Evolutionary conservation across 208 protist species (phyloP), one percentile per base, ranked within the genome.

Genomic region (Acanthamoeba castellanii): DNA sequence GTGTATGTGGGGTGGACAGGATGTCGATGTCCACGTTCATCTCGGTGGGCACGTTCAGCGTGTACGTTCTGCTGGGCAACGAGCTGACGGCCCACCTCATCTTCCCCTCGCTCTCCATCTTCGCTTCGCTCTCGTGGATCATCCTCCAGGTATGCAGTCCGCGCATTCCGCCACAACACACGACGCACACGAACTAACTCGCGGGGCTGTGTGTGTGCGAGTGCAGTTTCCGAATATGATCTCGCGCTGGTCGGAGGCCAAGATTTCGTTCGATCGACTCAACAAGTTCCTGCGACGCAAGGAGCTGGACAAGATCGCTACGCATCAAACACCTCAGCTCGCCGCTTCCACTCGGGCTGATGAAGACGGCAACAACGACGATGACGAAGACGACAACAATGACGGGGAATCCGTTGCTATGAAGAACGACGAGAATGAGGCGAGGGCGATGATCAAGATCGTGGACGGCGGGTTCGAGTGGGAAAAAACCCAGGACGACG

Each of bases 181-280:
- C 3, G 0, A 1, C 18, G 0, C 16, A 55, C 50, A 57, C 52
- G 18, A 57, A 57, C 18, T 57, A 20, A 57, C 13, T 47, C 42
- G 42, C 42, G 42, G 42, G 42, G 37, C 37, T 47, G 42, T 8
- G 42, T 47, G 52, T 57, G 52, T 57, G 1, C 0, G 52, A 20
- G 52, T 37, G 32, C 66, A 74, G 66, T 76, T 96, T 37, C 95
- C 95, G 20, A 85, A 37, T 22, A 89, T 96, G 6, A 95, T 96
- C 34, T 90, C 52, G 18, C 70, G 47, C 45, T 59, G 94, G 8
- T 92, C 95, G 55, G 95, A 96, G 61, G 94, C 94, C 37, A 70
- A n/a, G 8, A 93, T 96, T 16, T 96, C 94, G 27, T 52, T 96
- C 61, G 45, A 90, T 11, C 94, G 95, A 66, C 74, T 96, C 47